Evolutionary conservation across 75 land plant species (phyloP), one percentile per base, ranked within the genome.

Genomic region (Cunninghamia lanceolata): DNA sequence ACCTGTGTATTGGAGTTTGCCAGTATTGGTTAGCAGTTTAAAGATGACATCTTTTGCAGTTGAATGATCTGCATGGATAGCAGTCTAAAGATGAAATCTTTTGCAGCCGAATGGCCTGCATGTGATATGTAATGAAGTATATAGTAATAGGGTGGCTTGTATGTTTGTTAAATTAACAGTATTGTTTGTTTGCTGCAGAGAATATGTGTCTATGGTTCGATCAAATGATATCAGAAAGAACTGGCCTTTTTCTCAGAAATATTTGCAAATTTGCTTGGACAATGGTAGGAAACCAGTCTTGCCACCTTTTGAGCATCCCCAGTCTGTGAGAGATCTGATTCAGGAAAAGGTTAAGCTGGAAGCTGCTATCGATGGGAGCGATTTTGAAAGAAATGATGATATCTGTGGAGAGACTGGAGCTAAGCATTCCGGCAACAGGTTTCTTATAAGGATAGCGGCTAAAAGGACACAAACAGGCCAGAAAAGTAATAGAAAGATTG

Each of bases 251-350:
- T 76, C 90, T 76, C 68, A 56, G 70, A 88, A 88, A 46, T 85
- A 63, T 74, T 84, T 94, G 89, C 88, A 90, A 68, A 88, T 92
- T 87, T 92, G 93, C 84, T 63, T 91, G 86, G 91, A 93, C 66
- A 88, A 92, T 91, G 94, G 94, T 25, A 86, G 90, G 50, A 91
- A 88, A 84, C 89, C 90, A 54, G 3, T 90, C 35, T 84, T 94
- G 87, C 95, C 95, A 79, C 95, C 95, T 45, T 91, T 94, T 83
- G 94, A 94, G 86, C 84, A 89, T 85, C 87, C 82, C 70, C 76
- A 81, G 83, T 73, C 71, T 15, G 83, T 88, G 53, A 92, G 89
- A 83, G 83, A 35, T 46, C 87, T 73, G 79, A 66, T 87, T 25
- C 70, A 79, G 8, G 82, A 79, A 9, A 25, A 79, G 47, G 47